Conservation (phyloP, 2,329 filamentous ascomycete species). For the Fusarium buharicum region DNA sequence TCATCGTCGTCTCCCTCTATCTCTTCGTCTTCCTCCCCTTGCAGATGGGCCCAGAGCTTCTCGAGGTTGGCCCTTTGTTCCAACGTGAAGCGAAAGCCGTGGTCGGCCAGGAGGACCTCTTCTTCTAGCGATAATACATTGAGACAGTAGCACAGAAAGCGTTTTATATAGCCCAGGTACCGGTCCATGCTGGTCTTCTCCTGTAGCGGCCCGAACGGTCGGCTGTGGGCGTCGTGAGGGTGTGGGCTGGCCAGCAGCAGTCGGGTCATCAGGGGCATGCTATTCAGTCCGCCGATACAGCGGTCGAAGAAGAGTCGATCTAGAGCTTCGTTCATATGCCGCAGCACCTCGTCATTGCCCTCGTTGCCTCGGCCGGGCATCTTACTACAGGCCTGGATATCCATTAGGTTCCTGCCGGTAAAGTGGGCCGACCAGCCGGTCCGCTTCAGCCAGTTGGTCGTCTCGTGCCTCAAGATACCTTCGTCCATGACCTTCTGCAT, state of each 20-base stretch:
- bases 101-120: neutral
- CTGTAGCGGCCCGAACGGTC: neutral
- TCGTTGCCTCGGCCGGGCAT: neutral
- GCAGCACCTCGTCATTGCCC: neutral
- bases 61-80: constrained; percentile 2
- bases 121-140: constrained; percentile 3
- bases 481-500: constrained; percentile 3
- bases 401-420: neutral
- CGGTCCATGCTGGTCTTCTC: constrained; percentile 4
- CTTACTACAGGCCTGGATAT: constrained; percentile 5
- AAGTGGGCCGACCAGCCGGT: neutral
- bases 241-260: constrained; percentile 2
- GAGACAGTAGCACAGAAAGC: constrained; percentile 3
- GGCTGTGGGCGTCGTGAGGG: constrained; percentile 2
- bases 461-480: constrained; percentile 4
- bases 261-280: constrained; percentile 1
- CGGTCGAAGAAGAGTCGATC: constrained; percentile 3
- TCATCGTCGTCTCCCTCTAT: too few species aligned
- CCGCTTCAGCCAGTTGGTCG: neutral
- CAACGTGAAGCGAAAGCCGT: neutral
- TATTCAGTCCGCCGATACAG: constrained; percentile 4
- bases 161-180: constrained; percentile 2
- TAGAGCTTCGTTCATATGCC: neutral
- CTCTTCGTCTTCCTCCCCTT: too few species aligned
- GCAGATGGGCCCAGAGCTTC: too few species aligned